phyloP scores from a whole-genome alignment of 2,329 filamentous ascomycete species.

The Neopestalotiopsis rosae region DNA sequence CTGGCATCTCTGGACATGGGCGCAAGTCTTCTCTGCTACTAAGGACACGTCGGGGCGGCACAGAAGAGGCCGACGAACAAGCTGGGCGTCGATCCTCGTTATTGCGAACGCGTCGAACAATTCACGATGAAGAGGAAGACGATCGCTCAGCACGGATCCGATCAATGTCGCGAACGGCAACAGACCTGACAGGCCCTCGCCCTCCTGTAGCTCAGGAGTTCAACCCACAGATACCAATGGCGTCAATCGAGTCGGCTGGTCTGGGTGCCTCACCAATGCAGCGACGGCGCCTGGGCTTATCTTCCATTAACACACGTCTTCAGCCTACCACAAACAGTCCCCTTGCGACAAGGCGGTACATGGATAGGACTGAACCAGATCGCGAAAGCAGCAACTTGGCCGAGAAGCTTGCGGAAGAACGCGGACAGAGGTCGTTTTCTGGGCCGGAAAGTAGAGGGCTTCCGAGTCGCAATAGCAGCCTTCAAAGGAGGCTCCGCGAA shows the following conservation, averaged over 20 bases:
- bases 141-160: constrained; percentile 49
- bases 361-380: constrained; percentile 51
- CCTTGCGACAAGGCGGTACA: constrained; percentile 48
- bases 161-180: constrained; percentile 63
- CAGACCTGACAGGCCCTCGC: constrained; percentile 52
- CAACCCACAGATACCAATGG: constrained; percentile 40
- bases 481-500: constrained; percentile 50
- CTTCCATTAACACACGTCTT: constrained; percentile 53
- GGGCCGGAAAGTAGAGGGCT: constrained; percentile 45
- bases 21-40: constrained; percentile 51
- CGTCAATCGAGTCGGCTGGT: constrained; percentile 38
- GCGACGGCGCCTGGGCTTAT: constrained; percentile 57
- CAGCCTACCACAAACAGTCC: constrained; percentile 43
- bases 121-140: constrained; percentile 55
- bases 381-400: constrained; percentile 42
- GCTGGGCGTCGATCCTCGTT: constrained; percentile 48
- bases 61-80: constrained; percentile 52
- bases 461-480: constrained; percentile 51
- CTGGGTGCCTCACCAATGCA: constrained; percentile 54
- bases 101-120: constrained; percentile 51
- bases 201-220: constrained; percentile 46
- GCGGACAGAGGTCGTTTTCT: constrained; percentile 50
- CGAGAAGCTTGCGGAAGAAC: constrained; percentile 46
- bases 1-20: constrained; percentile 27
- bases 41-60: constrained; percentile 49